phyloP scores from a whole-genome alignment of 352 stramenopile species.

The Globisporangium ultimum region DNA sequence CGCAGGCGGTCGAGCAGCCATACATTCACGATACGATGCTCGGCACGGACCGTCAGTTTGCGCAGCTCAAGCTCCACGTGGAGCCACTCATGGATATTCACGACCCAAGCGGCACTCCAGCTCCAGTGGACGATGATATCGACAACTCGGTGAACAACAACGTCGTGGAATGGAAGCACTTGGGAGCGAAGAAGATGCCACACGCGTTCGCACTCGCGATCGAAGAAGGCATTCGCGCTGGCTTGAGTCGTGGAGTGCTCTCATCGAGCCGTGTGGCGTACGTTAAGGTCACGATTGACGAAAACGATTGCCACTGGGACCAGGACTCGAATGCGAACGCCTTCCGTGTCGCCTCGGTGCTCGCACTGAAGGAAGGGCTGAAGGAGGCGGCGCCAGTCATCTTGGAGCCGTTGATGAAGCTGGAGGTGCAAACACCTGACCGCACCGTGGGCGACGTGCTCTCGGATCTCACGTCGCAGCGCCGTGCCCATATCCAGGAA shows the following conservation, averaged over 20 bases:
- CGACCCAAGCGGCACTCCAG: conserved; percentile 15
- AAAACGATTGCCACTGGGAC: conserved; percentile 54
- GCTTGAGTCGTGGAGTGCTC: conserved; percentile 55
- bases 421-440: conserved; percentile 64
- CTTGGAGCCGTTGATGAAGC: conserved; percentile 78
- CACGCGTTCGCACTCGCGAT: conserved; percentile 62
- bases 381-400: conserved; percentile 47
- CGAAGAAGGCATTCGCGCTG: conserved; percentile 59
- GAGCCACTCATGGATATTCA: conserved; percentile 43
- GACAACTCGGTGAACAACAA: conserved; percentile 42
- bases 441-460: conserved; percentile 69
- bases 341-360: conserved; percentile 51
- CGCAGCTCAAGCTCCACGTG: conserved; percentile 46
- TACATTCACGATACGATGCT: conserved; percentile 70
- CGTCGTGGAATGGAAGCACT: conserved; percentile 51
- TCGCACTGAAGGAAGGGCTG: conserved; percentile 58
- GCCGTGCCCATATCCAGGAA: conserved; percentile 66
- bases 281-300: conserved; percentile 62
- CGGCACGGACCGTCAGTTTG: conserved; percentile 71
- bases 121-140: conserved; percentile 13
- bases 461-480: conserved; percentile 67
- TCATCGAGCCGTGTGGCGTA: conserved; percentile 60
- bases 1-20: conserved; percentile 20
- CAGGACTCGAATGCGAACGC: conserved; percentile 62
- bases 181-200: conserved; percentile 51